Evolutionary conservation across 257 asterid species (phyloP), one percentile per base, ranked within the genome.

Genomic region (Petunia secreta): DNA sequence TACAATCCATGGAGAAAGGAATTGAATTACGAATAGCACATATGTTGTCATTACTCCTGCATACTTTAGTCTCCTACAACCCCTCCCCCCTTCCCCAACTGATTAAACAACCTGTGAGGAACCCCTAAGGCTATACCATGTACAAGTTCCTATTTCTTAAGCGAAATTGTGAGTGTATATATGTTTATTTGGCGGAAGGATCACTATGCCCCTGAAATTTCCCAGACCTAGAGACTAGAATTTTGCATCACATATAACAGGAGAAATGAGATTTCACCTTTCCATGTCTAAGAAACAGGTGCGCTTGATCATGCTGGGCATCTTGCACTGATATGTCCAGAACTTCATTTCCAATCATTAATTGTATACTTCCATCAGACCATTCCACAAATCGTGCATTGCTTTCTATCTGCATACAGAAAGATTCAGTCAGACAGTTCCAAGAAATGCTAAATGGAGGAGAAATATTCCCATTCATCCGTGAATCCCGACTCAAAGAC

Each of bases 311-410:
- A 65, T 96, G 97, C 78, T 90, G 96, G 37, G 98, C 94, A 86
- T 92, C 98, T 86, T 94, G 99, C 89, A 86, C 87, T 63, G 98
- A 94, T 86, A 92, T 94, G 87, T 96, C 97, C 75, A 96, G 98
- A 85, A 94, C 98, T 91, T 96, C 99, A 86, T 91, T 96, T 81
- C 99, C 99, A 79, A 96, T 91, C 83, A 92, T 89, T 80, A 96
- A 86, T 89, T 96, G 99, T 75, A 91, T 82, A 89, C 98, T 92
- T 69, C 99, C 98, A 90, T 96, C 99, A 7, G 99, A 94, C 99
- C 99, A 96, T 79, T 91, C 94, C 89, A 96, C 99, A 85, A 96
- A 92, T 68, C 98, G 98, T 58, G 98, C 98, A 84, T 96, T 96
- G 91, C 98, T 96, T 87, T 96, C 98, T 78, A 89, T 80, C 99